These are phyloP conservation scores for Boletus rubroflammeus DNA, from an alignment of 768 basidiomycete genomes.

Conservation along the genomic window DNA sequence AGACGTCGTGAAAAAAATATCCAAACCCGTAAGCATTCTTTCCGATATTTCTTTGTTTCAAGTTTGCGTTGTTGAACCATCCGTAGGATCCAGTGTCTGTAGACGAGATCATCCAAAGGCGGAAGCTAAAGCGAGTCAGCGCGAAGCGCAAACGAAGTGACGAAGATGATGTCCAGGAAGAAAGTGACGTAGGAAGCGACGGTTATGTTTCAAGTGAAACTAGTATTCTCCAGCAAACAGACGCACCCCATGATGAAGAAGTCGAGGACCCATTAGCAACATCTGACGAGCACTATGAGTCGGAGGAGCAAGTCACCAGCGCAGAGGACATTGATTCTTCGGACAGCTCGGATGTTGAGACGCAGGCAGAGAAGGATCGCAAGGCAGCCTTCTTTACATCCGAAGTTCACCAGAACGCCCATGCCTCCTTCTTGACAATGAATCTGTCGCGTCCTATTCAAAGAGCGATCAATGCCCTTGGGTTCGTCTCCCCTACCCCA, in stretches of 20 bases:
- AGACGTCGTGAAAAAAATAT: constrained; percentile 60
- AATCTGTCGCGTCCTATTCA: constrained; percentile 93
- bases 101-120: constrained; percentile 86
- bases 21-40: constrained; percentile 51
- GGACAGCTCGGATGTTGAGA: constrained; percentile 59
- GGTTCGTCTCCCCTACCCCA: constrained; percentile 84
- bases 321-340: constrained; percentile 46
- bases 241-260: constrained; percentile 29
- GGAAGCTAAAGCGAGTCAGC: constrained; percentile 41
- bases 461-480: constrained; percentile 81
- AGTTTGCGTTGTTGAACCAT: constrained; percentile 3
- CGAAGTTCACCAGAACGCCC: constrained; percentile 46
- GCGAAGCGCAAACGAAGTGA: constrained; percentile 61
- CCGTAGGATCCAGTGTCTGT: constrained; percentile 75
- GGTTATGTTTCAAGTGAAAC: constrained; percentile 1
- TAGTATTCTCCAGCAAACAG: constrained; percentile 20
- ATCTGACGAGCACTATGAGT: constrained; percentile 30
- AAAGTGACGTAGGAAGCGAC: constrained; percentile 30
- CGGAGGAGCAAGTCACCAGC: constrained; percentile 25
- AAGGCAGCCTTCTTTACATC: constrained; percentile 89
- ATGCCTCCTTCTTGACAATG: constrained; percentile 86
- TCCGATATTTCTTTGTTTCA: not conserved
- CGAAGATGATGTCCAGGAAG: constrained; percentile 36
- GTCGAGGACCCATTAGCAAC: constrained; percentile 34
- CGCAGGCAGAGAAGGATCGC: constrained; percentile 56